Evolutionary conservation across 2,329 filamentous ascomycete species (phyloP).

Genomic region (Trichocomaceae sp.): DNA sequence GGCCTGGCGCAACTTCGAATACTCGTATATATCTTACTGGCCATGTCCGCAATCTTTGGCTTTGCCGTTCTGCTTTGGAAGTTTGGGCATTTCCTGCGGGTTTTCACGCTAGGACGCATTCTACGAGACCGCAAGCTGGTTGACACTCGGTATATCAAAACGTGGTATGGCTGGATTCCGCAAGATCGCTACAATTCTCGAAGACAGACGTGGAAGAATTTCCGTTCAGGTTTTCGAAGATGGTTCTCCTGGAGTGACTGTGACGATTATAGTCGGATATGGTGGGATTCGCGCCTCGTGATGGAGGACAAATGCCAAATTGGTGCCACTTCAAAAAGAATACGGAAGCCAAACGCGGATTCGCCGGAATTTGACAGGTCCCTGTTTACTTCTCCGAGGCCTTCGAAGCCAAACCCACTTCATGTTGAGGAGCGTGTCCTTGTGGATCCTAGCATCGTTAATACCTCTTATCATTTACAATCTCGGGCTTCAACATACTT

Average conservation of each 20-base stretch:
- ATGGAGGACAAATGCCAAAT: not conserved
- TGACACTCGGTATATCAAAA: slow-evolving; percentile 31
- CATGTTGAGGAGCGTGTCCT: not conserved
- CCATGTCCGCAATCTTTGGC: slow-evolving; percentile 33
- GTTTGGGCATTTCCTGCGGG: slow-evolving; percentile 30
- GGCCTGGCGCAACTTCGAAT: slow-evolving; percentile 25
- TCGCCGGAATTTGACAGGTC: not conserved
- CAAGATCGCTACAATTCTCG: slow-evolving; percentile 26
- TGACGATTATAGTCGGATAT: slow-evolving; percentile 34
- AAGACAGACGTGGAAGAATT: slow-evolving; percentile 20
- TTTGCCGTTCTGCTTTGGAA: slow-evolving; percentile 36
- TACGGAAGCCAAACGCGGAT: not conserved
- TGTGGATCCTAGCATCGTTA: not conserved
- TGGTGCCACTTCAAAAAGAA: not conserved
- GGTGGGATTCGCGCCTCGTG: slow-evolving; percentile 32
- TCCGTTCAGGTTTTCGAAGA: slow-evolving; percentile 18
- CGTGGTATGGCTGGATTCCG: slow-evolving; percentile 39
- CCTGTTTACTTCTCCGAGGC: not conserved
- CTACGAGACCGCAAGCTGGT: slow-evolving; percentile 25
- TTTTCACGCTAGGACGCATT: slow-evolving; percentile 29
- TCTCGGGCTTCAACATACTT: not conserved
- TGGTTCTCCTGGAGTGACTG: slow-evolving; percentile 31
- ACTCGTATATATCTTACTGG: slow-evolving; percentile 29
- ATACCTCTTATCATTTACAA: not conserved
- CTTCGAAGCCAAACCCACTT: not conserved